A percentile compares a stretch with the other conserved stretches of the same genome.
These are phyloP conservation scores for Peterozyma xylosa DNA, from an alignment of 805 yeast genomes.

Conservation along the genomic window DNA sequence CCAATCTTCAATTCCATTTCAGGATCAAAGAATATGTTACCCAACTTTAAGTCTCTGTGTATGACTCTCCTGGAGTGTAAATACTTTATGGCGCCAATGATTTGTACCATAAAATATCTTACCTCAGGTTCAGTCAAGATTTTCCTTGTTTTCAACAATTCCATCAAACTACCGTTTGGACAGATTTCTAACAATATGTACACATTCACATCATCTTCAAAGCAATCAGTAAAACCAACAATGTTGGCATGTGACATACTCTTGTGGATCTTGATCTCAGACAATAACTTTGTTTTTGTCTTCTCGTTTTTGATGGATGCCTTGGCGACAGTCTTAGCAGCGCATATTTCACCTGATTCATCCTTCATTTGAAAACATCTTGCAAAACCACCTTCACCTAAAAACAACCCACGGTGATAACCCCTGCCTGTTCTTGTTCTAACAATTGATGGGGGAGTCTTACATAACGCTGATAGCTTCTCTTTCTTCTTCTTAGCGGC, in stretches of 20 bases:
- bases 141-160: constrained; percentile 77
- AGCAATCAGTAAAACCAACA: constrained; percentile 91
- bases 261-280: constrained; percentile 94
- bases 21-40: constrained; percentile 91
- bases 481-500: constrained; percentile 68
- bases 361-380: constrained; percentile 96
- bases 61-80: constrained; percentile 88
- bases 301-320: constrained; percentile 87
- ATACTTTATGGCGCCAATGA: constrained; percentile 89
- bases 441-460: constrained; percentile 93
- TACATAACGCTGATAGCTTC: constrained; percentile 83
- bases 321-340: constrained; percentile 97
- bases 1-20: constrained; percentile 94
- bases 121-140: constrained; percentile 88
- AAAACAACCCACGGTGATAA: constrained; percentile 80
- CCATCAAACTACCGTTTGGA: constrained; percentile 92
- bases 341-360: constrained; percentile 77
- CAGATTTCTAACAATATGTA: constrained; percentile 92
- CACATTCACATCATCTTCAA: constrained; percentile 93
- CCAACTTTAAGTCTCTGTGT: constrained; percentile 93
- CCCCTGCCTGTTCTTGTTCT: constrained; percentile 82
- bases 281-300: constrained; percentile 76
- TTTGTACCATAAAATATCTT: constrained; percentile 81
- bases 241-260: constrained; percentile 82
- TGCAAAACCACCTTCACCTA: constrained; percentile 99